These are phyloP conservation scores for Platanthera zijinensis DNA, from an alignment of 106 monocot genomes.

Conservation along the genomic window DNA sequence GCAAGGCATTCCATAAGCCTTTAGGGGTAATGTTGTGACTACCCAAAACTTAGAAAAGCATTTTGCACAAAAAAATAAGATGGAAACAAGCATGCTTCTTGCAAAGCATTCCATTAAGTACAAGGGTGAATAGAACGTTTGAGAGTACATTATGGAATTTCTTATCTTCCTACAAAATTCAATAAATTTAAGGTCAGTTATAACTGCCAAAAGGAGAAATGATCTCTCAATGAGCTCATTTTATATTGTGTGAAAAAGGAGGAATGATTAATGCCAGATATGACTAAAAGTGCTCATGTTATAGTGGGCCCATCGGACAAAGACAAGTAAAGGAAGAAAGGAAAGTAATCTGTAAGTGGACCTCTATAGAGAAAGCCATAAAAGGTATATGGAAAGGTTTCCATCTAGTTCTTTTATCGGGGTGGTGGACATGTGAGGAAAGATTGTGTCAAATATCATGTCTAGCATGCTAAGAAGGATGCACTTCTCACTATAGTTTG, in stretches of 20 bases:
- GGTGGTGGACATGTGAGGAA: background rate
- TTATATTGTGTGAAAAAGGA: constrained; percentile 1
- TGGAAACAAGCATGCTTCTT: no score
- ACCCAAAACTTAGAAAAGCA: no score
- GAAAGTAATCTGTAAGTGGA: background rate
- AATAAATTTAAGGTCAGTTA: constrained; percentile 4
- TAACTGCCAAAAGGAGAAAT: constrained; percentile 9
- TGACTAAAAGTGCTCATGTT: background rate
- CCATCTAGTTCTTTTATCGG: background rate
- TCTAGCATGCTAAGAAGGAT: background rate
- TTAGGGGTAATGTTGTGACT: no score
- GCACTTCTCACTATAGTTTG: background rate
- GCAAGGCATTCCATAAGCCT: no score
- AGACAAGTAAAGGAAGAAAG: background rate
- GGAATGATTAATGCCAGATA: background rate
- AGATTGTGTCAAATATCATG: constrained; percentile 1
- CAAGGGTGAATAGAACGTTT: no score
- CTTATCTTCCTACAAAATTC: background rate
- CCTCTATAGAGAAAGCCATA: background rate
- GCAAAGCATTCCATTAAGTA: no score
- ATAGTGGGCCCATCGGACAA: background rate
- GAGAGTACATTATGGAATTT: no score
- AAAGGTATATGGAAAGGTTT: background rate
- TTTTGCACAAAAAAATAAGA: no score
- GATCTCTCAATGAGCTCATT: constrained; percentile 7